phyloP scores from a whole-genome alignment of 345 rosid species.

The Euclidium syriacum region DNA sequence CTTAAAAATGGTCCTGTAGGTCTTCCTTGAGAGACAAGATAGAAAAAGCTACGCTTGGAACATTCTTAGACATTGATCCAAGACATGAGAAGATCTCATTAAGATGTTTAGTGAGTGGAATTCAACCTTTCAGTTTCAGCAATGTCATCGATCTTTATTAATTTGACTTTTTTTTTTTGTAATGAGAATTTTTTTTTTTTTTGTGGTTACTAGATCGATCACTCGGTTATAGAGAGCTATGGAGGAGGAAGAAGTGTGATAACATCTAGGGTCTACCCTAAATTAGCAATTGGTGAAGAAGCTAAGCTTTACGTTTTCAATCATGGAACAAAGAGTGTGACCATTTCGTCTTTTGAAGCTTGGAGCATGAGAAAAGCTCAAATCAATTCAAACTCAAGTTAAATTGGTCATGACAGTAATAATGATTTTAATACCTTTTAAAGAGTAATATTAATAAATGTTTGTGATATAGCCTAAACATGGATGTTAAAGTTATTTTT shows the following conservation, averaged over 20 bases:
- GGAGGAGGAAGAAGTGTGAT: slow-evolving; percentile 51
- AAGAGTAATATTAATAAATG: too few species aligned
- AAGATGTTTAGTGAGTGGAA: slow-evolving; percentile 45
- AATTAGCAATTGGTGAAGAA: slow-evolving; percentile 34
- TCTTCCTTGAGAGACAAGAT: slow-evolving; percentile 38
- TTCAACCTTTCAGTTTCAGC: background rate
- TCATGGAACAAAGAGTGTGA: slow-evolving; percentile 40
- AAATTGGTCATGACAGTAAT: background rate
- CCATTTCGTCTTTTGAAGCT: slow-evolving; percentile 38
- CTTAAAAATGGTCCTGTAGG: slow-evolving; percentile 31
- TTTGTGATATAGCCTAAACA: too few species aligned
- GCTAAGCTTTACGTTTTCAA: slow-evolving; percentile 42
- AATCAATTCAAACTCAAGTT: slow-evolving; percentile 12
- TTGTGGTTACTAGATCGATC: slow-evolving; percentile 39
- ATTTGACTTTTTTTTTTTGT: background rate
- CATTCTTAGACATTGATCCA: slow-evolving; percentile 40
- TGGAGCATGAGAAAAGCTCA: slow-evolving; percentile 63
- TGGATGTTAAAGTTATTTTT: too few species aligned
- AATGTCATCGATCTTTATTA: background rate
- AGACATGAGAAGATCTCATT: slow-evolving; percentile 40
- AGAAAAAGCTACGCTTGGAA: slow-evolving; percentile 38
- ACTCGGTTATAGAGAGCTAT: slow-evolving; percentile 49
- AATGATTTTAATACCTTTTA: too few species aligned
- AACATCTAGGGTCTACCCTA: slow-evolving; percentile 59
- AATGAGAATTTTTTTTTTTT: background rate